Percentiles rank a stretch among this genome's conserved stretches.
These are phyloP conservation scores for Corniculantispora saksenae DNA, from an alignment of 2,329 filamentous ascomycete species.

Conservation along the genomic window DNA sequence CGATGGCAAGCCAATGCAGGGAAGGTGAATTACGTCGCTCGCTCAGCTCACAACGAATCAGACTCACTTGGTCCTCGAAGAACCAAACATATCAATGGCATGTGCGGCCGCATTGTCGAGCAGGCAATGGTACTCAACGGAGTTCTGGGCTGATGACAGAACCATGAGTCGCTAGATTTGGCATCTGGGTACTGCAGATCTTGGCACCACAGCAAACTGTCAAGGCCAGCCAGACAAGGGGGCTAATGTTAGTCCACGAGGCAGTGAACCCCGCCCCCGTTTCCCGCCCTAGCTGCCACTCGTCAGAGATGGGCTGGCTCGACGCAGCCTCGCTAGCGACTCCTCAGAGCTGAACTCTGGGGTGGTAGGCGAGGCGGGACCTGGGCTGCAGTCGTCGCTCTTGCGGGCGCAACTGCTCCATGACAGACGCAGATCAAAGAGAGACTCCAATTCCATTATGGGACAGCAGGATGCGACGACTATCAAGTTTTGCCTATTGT, in stretches of 20 bases:
- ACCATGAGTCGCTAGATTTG: slow-evolving; percentile 3
- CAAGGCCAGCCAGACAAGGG: too few relatives aligned
- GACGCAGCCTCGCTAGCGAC: slow-evolving; percentile 7
- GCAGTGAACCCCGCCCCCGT: slow-evolving; percentile 11
- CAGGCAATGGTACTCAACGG: not conserved
- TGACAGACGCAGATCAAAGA: not conserved
- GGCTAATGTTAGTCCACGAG: slow-evolving; percentile 14
- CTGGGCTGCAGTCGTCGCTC: not conserved
- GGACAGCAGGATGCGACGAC: not conserved
- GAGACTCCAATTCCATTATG: not conserved
- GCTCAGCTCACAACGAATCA: not conserved
- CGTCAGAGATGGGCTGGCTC: not conserved
- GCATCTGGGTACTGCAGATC: slow-evolving; percentile 16
- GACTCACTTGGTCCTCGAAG: not conserved
- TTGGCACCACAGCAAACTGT: slow-evolving; percentile 14
- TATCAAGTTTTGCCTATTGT: not conserved
- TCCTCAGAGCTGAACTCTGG: slow-evolving; percentile 1
- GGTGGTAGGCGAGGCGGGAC: not conserved
- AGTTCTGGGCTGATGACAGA: not conserved
- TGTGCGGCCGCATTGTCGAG: not conserved
- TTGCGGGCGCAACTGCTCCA: not conserved
- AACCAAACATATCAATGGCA: not conserved
- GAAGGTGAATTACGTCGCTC: not conserved
- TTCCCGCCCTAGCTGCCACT: not conserved
- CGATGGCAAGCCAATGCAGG: not conserved